These are phyloP conservation scores for Tulasnella sp. DNA, from an alignment of 768 basidiomycete genomes.

Conservation along the genomic window DNA sequence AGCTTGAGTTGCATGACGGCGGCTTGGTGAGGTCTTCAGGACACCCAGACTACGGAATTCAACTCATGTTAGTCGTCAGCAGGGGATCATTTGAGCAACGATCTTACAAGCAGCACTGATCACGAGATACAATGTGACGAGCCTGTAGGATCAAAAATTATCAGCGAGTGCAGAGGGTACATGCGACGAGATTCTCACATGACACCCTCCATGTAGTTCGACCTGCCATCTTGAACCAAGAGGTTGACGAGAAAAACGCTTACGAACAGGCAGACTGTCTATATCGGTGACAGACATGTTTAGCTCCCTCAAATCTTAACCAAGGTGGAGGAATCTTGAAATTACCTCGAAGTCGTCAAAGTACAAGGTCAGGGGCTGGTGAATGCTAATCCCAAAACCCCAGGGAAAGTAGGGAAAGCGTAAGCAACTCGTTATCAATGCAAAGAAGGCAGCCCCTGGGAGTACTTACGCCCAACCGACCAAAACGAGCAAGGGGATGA, in stretches of 20 bases:
- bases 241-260: conserved; percentile 85
- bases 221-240: conserved; percentile 67
- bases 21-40: background rate
- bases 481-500: conserved; percentile 80
- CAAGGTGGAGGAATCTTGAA: conserved; percentile 14
- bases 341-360: conserved; percentile 77
- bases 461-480: conserved; percentile 71
- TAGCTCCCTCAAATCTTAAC: background rate
- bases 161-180: no score
- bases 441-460: background rate
- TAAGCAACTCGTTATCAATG: background rate
- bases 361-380: conserved; percentile 68
- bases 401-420: no score
- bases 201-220: conserved; percentile 88
- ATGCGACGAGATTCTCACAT: conserved; percentile 38
- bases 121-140: conserved; percentile 64
- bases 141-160: conserved; percentile 9
- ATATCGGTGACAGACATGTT: conserved; percentile 2
- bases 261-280: conserved; percentile 79
- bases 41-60: conserved; percentile 13
- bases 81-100: background rate
- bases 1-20: conserved; percentile 6
- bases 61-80: background rate
- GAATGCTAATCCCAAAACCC: conserved; percentile 39
- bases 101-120: conserved; percentile 70